A percentile compares a stretch with the other conserved stretches of the same genome.
These are phyloP conservation scores for Pestalotiopsis sp. DNA, from an alignment of 2,329 filamentous ascomycete genomes.

Conservation along the genomic window DNA sequence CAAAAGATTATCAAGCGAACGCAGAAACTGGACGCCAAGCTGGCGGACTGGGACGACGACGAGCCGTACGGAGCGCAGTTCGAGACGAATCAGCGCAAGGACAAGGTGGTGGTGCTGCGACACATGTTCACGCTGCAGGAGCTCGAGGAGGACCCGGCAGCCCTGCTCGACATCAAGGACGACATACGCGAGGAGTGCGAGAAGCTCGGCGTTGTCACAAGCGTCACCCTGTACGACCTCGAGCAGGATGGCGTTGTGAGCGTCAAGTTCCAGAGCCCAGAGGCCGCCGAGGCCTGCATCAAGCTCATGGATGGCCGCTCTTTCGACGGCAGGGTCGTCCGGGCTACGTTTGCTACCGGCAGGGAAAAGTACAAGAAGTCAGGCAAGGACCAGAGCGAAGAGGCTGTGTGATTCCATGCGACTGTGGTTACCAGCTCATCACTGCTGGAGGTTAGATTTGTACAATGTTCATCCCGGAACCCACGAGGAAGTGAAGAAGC, in stretches of 20 bases:
- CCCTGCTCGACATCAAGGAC: conserved; percentile 88
- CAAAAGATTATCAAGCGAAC: conserved; percentile 90
- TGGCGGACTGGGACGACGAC: conserved; percentile 95
- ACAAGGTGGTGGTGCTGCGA: conserved; percentile 84
- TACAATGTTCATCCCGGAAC: not conserved
- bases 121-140: conserved; percentile 91
- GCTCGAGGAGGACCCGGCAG: conserved; percentile 80
- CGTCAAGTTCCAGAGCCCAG: conserved; percentile 75
- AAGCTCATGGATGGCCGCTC: conserved; percentile 76
- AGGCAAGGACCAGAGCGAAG: conserved; percentile 47
- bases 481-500: not conserved
- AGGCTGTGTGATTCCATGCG: conserved; percentile 16
- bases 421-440: not conserved
- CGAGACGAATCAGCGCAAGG: conserved; percentile 58
- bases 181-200: conserved; percentile 89
- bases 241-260: conserved; percentile 84
- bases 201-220: conserved; percentile 85
- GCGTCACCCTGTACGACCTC: conserved; percentile 86
- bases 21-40: conserved; percentile 86
- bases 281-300: conserved; percentile 74
- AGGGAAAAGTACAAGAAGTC: conserved; percentile 74
- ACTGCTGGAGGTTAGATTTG: not conserved
- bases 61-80: conserved; percentile 59
- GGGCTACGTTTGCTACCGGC: conserved; percentile 71
- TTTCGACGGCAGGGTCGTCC: conserved; percentile 73